These are phyloP conservation scores for Lachnellula suecica DNA, from an alignment of 2,329 filamentous ascomycete genomes.

Conservation along the genomic window DNA sequence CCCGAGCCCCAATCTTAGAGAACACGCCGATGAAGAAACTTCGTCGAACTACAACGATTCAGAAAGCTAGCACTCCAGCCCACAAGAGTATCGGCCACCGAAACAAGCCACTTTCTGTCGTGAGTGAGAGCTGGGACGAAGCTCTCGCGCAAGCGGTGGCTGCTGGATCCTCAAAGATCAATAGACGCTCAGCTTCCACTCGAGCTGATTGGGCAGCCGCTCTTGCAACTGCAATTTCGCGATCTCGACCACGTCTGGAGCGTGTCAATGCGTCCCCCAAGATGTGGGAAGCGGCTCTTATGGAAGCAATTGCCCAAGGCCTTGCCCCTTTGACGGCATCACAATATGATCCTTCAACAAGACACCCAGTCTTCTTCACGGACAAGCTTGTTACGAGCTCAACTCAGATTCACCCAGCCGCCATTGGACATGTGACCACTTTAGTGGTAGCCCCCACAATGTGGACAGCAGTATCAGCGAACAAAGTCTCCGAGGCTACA, in stretches of 20 bases:
- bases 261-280: constrained; percentile 10
- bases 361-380: constrained; percentile 27
- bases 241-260: constrained; percentile 11
- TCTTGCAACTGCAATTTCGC: constrained; percentile 15
- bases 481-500: not conserved
- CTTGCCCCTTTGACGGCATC: not conserved
- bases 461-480: not conserved
- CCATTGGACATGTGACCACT: constrained; percentile 11
- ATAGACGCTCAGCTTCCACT: constrained; percentile 6
- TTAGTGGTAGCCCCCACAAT: not conserved
- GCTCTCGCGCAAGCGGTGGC: constrained; percentile 26
- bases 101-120: constrained; percentile 11
- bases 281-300: constrained; percentile 22
- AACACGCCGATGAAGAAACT: constrained; percentile 15
- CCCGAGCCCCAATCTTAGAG: constrained; percentile 14
- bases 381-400: constrained; percentile 10
- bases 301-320: constrained; percentile 14
- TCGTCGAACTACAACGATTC: constrained; percentile 2
- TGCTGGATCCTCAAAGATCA: constrained; percentile 13
- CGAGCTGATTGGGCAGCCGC: constrained; percentile 22
- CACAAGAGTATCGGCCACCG: constrained; percentile 19
- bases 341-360: constrained; percentile 15
- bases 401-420: constrained; percentile 22
- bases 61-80: not conserved
- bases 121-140: constrained; percentile 23